Percentiles rank a stretch among this genome's conserved stretches.
Evolutionary conservation across 805 yeast genomes (phyloP).

Genomic region (Yamadazyma scolyti): DNA sequence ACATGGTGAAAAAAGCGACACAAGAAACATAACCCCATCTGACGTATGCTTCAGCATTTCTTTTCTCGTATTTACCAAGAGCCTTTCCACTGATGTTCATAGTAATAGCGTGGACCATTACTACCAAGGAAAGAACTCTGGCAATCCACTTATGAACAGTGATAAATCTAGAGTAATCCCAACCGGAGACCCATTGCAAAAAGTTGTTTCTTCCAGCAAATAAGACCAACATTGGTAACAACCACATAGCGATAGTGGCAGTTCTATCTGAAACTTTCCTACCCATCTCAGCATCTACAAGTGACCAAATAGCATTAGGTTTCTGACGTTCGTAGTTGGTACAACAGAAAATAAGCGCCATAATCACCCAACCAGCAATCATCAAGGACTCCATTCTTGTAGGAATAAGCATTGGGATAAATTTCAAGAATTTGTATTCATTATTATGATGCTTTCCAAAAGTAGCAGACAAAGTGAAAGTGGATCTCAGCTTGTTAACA

Average conservation of each 20-base stretch:
- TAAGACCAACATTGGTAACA: conserved; percentile 56
- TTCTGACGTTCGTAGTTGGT: conserved; percentile 20
- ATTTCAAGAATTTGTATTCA: conserved; percentile 9
- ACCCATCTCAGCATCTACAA: conserved; percentile 24
- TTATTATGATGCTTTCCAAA: conserved; percentile 15
- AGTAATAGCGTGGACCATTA: conserved; percentile 53
- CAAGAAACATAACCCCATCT: conserved; percentile 32
- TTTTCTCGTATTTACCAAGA: conserved; percentile 20
- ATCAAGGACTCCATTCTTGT: conserved; percentile 49
- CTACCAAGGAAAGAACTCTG: conserved; percentile 44
- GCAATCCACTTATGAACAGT: conserved; percentile 67
- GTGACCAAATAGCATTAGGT: conserved; percentile 23
- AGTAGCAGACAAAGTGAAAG: conserved; percentile 23
- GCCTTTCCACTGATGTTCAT: conserved; percentile 49
- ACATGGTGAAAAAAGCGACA: conserved; percentile 18
- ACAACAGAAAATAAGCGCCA: conserved; percentile 26
- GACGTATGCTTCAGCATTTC: conserved; percentile 27
- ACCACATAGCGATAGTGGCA: conserved; percentile 46
- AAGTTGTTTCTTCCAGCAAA: conserved; percentile 77
- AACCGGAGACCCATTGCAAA: conserved; percentile 57
- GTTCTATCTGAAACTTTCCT: conserved; percentile 53
- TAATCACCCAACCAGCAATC: conserved; percentile 35
- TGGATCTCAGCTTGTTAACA: conserved; percentile 20
- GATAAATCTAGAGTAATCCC: conserved; percentile 59
- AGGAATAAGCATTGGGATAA: conserved; percentile 37